Evolutionary conservation across 345 rosid species (phyloP).

Genomic region (Noccaea caerulescens): DNA sequence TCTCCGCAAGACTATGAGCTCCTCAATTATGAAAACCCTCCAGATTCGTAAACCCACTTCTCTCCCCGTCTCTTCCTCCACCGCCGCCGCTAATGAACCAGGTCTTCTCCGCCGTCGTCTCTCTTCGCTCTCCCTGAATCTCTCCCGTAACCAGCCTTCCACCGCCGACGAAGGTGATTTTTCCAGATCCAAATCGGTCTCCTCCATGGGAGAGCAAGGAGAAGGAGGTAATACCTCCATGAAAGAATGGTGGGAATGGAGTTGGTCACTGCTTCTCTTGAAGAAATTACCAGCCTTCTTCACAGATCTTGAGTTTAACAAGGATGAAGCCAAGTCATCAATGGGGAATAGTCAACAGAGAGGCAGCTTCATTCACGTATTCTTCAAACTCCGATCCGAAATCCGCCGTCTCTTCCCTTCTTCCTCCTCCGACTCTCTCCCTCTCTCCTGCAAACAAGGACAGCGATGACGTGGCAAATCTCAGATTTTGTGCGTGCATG

Average conservation of each 20-base stretch:
- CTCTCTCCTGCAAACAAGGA: slow-evolving; percentile 29
- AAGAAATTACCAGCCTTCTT: slow-evolving; percentile 64
- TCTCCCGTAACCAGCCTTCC: slow-evolving; percentile 45
- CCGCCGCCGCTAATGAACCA: slow-evolving; percentile 21
- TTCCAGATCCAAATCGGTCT: slow-evolving; percentile 60
- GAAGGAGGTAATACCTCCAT: slow-evolving; percentile 52
- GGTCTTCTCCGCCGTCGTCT: slow-evolving; percentile 63
- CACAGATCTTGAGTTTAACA: slow-evolving; percentile 78
- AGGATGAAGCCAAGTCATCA: slow-evolving; percentile 52
- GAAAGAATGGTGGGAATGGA: slow-evolving; percentile 85
- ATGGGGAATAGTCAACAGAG: slow-evolving; percentile 43
- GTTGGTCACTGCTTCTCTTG: slow-evolving; percentile 73
- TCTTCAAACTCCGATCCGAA: slow-evolving; percentile 63
- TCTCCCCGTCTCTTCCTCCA: slow-evolving; percentile 58
- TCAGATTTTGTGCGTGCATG: slow-evolving; percentile 8
- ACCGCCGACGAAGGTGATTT: slow-evolving; percentile 22
- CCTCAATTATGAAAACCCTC: slow-evolving; percentile 56
- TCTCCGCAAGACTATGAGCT: slow-evolving; percentile 12
- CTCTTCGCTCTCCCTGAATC: slow-evolving; percentile 63
- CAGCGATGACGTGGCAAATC: slow-evolving; percentile 31
- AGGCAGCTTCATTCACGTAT: slow-evolving; percentile 69
- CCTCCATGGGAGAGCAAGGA: slow-evolving; percentile 57
- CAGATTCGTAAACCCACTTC: slow-evolving; percentile 48
- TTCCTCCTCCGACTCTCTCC: slow-evolving; percentile 50
- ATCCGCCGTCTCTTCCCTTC: slow-evolving; percentile 51